Percentiles rank a stretch among this genome's conserved stretches.
Conservation (phyloP, 208 protist species). For the Trypanosoma boissoni region DNA sequence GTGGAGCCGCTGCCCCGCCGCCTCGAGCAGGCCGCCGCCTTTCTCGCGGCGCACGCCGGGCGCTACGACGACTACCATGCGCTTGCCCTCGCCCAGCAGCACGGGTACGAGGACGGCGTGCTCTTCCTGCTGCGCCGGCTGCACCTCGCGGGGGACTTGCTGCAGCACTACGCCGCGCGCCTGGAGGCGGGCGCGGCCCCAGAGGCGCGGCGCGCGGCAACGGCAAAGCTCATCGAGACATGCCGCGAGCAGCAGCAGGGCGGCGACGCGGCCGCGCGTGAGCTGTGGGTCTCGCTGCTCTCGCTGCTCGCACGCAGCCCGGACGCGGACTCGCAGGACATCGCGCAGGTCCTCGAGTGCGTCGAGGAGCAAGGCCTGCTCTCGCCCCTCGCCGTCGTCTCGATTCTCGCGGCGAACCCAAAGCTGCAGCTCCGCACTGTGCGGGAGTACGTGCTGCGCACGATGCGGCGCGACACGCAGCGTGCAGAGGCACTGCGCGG, state of each 20-base stretch:
- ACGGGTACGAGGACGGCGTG: conserved; percentile 87
- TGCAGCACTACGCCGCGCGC: conserved; percentile 89
- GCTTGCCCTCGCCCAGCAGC: conserved; percentile 85
- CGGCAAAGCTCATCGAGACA: conserved; percentile 46
- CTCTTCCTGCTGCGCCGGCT: conserved; percentile 87
- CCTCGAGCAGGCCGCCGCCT: conserved; percentile 50
- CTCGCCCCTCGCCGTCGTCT: conserved; percentile 89
- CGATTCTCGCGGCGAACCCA: conserved; percentile 67
- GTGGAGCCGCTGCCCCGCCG: conserved; percentile 43
- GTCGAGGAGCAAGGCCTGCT: conserved; percentile 88
- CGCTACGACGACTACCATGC: conserved; percentile 92
- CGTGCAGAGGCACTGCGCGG: conserved; percentile 15
- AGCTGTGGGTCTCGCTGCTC: conserved; percentile 91
- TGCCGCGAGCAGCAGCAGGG: conserved; percentile 49
- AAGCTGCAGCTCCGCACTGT: conserved; percentile 69
- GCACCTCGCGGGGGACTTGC: conserved; percentile 72
- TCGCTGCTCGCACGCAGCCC: conserved; percentile 67
- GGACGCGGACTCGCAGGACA: conserved; percentile 34
- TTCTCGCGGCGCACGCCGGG: conserved; percentile 52
- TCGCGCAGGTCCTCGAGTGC: conserved; percentile 55
- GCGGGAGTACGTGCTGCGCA: conserved; percentile 81
- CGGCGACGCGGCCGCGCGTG: conserved; percentile 2
- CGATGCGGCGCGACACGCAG: conserved; percentile 41
- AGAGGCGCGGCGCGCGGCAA: conserved; percentile 26
- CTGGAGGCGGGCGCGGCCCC: conserved; percentile 39